Evolutionary conservation across 306 rosid genomes (phyloP), one percentile per base, ranked within the genome.

Genomic region (Quercus agrifolia): DNA sequence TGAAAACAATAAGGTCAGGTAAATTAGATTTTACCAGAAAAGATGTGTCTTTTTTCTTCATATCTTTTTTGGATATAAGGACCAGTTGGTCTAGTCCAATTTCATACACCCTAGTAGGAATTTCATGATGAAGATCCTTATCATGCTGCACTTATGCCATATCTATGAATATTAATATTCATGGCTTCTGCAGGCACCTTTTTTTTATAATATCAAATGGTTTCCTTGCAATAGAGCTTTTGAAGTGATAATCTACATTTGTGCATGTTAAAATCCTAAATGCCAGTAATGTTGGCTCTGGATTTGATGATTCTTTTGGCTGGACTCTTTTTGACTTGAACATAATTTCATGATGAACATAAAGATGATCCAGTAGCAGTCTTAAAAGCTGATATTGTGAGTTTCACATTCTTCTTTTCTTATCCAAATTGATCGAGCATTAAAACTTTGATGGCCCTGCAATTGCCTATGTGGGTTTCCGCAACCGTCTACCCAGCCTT

Each of bases 311-410:
- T 71, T 83, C 90, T 20, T 85, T 79, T n/a, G 93, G 91, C 33
- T 87, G 89, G 91, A 81, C 88, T 66, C 85, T 85, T 86, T 85
- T 87, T 76, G 73, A 89, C 82, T 79, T 89, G 77, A 89, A 85
- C 41, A 78, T 49, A 74, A 87, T 89, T 31, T 81, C 83, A 89
- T 15, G 91, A 89, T 9, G 89, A 83, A 80, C 71, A 83, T 75
- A 84, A 75, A 85, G 87, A 74, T 5, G 74, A 77, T 71, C 20
- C 81, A 20, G 82, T 61, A 49, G 85, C 85, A 54, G 89, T 89
- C 63, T 21, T 89, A 58, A 89, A 79, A 76, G 91, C 89, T 79
- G 89, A 87, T 79, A 87, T 85, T 74, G 93, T 89, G 79, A 87
- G 91, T 81, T 71, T 52, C 58, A 9, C 6, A 38, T 17, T 69